Conservation (phyloP, 129 eudicot species). For the Heracleum sosnowskyi region DNA sequence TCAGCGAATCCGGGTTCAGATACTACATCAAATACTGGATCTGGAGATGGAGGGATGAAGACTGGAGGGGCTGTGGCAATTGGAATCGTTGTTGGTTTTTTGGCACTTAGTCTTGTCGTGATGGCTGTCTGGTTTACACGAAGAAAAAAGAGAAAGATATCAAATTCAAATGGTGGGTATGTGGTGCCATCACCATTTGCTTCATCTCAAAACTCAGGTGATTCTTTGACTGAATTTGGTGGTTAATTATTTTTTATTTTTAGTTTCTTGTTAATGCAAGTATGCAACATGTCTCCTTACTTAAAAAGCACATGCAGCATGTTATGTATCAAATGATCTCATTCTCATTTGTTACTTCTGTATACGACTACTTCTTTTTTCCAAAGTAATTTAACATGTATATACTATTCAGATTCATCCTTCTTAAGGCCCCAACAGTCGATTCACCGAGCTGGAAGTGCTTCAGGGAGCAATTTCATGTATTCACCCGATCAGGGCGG, state of each 20-base stretch:
- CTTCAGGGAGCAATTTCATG: slow-evolving; percentile 41
- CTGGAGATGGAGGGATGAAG: slow-evolving; percentile 24
- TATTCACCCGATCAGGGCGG: slow-evolving; percentile 72
- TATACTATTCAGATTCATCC: slow-evolving; percentile 45
- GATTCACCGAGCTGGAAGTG: slow-evolving; percentile 45
- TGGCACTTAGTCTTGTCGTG: slow-evolving; percentile 47
- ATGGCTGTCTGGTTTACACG: slow-evolving; percentile 53
- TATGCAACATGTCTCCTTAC: neutral
- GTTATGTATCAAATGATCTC: neutral
- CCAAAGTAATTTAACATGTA: neutral
- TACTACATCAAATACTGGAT: slow-evolving; percentile 22
- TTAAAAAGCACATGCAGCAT: neutral
- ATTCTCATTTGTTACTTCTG: neutral
- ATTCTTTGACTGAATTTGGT: slow-evolving; percentile 9
- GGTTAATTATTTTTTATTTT: slow-evolving; percentile 11
- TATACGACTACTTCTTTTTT: no score
- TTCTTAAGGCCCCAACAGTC: slow-evolving; percentile 51
- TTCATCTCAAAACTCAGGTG: slow-evolving; percentile 90
- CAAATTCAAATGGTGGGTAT: slow-evolving; percentile 31
- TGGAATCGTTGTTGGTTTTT: slow-evolving; percentile 48
- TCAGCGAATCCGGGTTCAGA: slow-evolving; percentile 32
- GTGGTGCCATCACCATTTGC: slow-evolving; percentile 70
- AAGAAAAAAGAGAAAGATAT: slow-evolving; percentile 49
- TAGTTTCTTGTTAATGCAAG: neutral
- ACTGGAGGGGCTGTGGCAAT: slow-evolving; percentile 43